Base-by-base conservation (phyloP, 371 early-diverging fungal genomes). In the Mucor indicus region DNA sequence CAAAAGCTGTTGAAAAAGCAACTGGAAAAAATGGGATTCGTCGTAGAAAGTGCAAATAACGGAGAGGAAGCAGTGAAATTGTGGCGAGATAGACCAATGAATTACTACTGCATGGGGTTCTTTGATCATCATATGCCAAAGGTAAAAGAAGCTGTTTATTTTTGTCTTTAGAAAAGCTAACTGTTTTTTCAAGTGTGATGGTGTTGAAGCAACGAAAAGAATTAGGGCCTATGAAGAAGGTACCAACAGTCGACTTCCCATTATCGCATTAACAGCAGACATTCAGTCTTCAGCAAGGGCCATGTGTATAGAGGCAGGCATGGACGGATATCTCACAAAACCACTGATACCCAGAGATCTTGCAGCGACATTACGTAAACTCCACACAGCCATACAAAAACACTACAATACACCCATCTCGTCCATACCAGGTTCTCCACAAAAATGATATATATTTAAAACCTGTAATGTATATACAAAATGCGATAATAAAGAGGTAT, bases 241-340 rank as follows among this genome's bases (percentile, higher is more conserved):
- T 25, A 53, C 59, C 3, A 56, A 22, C n/a, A 50, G 50, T 11
- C 48, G 75, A 30, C 50, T 81, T 13, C 79, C 81, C 0, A 81
- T 81, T 52, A 62, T 81, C 29, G 81, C 79, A 11, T 42, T 81
- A 38, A 79, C 78, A 16, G 81, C 81, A 8, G 81, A 81, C 50
- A 72, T 81, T 17, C 79, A 79, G 41, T 40, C 51, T 1, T 55
- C 75, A 4, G 78, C 81, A 11, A 70, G 63, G 10, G 73, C 77
- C 24, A 48, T 70, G 31, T 79, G 76, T 22, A 58, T 77, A 29
- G 55, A 67, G 15, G 79, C 77, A 3, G 78, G 78, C 7, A 81
- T 81, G 81, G 76, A 81, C 44, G 79, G 76, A n/a, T 81, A 81
- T 50, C 50, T 80, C 44, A 80, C 81, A 21, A 80, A 80, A 33